Percentiles rank a stretch among this genome's conserved stretches.
Conservation (phyloP, 1,284 basidiomycete species). For the Tilletia horrida region DNA sequence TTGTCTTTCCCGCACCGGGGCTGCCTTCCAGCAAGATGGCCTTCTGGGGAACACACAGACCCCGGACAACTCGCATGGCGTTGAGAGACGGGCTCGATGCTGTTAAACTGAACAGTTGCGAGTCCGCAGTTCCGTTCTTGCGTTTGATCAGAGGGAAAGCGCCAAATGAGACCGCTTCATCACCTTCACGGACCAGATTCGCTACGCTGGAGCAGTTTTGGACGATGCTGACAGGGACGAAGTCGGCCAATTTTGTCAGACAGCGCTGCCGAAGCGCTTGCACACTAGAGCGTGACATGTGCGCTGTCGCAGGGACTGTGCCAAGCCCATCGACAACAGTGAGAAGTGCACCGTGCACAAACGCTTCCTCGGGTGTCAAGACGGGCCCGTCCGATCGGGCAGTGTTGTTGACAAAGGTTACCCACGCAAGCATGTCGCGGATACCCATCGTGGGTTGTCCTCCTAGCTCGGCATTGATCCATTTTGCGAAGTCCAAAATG, state of each 20-base stretch:
- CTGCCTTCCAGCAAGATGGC: conserved; percentile 94
- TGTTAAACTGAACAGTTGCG: conserved; percentile 68
- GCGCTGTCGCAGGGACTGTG: conserved; percentile 46
- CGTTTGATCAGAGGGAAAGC: conserved; percentile 73
- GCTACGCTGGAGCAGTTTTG: conserved; percentile 56
- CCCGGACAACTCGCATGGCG: conserved; percentile 82
- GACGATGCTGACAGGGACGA: conserved; percentile 51
- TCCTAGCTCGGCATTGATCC: conserved; percentile 69
- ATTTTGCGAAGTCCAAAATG: conserved; percentile 77
- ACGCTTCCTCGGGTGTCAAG: conserved; percentile 42
- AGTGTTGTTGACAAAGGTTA: conserved; percentile 74
- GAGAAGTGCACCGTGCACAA: conserved; percentile 57
- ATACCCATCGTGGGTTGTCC: conserved; percentile 57
- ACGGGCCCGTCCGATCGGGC: conserved; percentile 36
- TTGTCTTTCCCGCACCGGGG: conserved; percentile 99
- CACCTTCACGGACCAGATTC: conserved; percentile 47
- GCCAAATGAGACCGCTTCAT: conserved; percentile 65
- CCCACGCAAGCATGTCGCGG: conserved; percentile 91
- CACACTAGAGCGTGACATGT: conserved; percentile 59
- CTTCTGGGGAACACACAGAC: conserved; percentile 76
- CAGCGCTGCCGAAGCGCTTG: conserved; percentile 68
- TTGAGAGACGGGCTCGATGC: conserved; percentile 88
- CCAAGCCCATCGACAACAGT: conserved; percentile 57
- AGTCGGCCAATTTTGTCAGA: conserved; percentile 47
- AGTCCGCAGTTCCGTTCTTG: conserved; percentile 31